A percentile compares a stretch with the other conserved stretches of the same genome.
These are phyloP conservation scores for Lipomyces japonicus DNA, from an alignment of 805 yeast species.

Conservation along the genomic window DNA sequence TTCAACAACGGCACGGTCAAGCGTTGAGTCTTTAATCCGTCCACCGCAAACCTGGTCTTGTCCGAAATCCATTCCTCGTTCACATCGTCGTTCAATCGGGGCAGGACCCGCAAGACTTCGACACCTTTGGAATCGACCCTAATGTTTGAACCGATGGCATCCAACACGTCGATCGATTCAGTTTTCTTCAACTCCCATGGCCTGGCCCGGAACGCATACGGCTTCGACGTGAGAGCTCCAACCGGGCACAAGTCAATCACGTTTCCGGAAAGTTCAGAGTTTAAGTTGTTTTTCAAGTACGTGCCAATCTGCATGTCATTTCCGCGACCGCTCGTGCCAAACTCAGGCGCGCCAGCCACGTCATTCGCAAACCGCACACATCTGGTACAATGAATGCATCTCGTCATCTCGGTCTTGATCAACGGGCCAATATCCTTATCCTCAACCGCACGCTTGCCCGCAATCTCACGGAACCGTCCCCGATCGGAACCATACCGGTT, in stretches of 20 bases:
- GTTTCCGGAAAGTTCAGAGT: slow-evolving; percentile 82
- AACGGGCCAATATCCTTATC: slow-evolving; percentile 88
- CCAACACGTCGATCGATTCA: slow-evolving; percentile 79
- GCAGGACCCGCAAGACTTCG: slow-evolving; percentile 82
- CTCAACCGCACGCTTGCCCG: slow-evolving; percentile 86
- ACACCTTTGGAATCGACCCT: slow-evolving; percentile 84
- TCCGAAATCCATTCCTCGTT: slow-evolving; percentile 92
- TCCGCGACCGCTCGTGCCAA: slow-evolving; percentile 86
- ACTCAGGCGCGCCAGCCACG: slow-evolving; percentile 88
- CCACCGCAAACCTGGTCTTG: slow-evolving; percentile 80
- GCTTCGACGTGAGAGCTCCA: slow-evolving; percentile 86
- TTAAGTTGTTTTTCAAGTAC: slow-evolving; percentile 76
- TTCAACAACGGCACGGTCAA: slow-evolving; percentile 75
- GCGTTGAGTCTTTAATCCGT: slow-evolving; percentile 82
- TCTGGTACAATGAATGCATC: slow-evolving; percentile 89
- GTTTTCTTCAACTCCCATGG: slow-evolving; percentile 93
- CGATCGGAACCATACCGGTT: slow-evolving; percentile 77
- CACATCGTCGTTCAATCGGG: slow-evolving; percentile 78
- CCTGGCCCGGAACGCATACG: slow-evolving; percentile 87
- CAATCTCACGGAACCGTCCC: slow-evolving; percentile 75
- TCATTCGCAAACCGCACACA: slow-evolving; percentile 88
- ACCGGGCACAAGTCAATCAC: slow-evolving; percentile 86
- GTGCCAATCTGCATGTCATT: slow-evolving; percentile 91
- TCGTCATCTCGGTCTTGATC: slow-evolving; percentile 85
- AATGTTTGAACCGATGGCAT: slow-evolving; percentile 76